Evolutionary conservation across 805 yeast genomes (phyloP).

Genomic region (Metschnikowia hibisci): DNA sequence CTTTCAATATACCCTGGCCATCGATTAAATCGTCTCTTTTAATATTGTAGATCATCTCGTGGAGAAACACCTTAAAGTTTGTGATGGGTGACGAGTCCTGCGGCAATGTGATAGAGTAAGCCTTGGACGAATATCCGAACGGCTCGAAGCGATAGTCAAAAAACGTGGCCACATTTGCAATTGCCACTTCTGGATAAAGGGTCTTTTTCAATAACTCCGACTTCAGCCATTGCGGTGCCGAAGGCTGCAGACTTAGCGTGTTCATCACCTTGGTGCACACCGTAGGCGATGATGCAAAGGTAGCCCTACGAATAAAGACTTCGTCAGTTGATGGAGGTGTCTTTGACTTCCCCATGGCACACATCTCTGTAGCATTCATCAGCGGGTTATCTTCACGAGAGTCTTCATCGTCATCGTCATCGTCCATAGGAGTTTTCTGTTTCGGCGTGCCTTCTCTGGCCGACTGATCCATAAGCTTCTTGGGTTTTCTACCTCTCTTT

Average conservation of each 20-base stretch:
- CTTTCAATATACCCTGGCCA: slow-evolving; percentile 30
- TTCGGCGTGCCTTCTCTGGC: slow-evolving; percentile 13
- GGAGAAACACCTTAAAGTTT: slow-evolving; percentile 41
- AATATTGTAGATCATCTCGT: slow-evolving; percentile 28
- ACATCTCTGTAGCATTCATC: slow-evolving; percentile 13
- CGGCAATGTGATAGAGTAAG: slow-evolving; percentile 46
- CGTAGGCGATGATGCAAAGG: slow-evolving; percentile 12
- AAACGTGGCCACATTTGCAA: slow-evolving; percentile 24
- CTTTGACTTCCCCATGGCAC: slow-evolving; percentile 16
- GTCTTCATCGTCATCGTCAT: slow-evolving; percentile 10
- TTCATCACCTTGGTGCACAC: slow-evolving; percentile 10
- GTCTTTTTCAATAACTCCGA: slow-evolving; percentile 21
- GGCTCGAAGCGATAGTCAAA: slow-evolving; percentile 40
- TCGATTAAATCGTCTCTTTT: slow-evolving; percentile 30
- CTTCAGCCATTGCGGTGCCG: slow-evolving; percentile 19
- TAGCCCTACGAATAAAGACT: slow-evolving; percentile 17
- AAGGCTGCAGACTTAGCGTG: slow-evolving; percentile 10
- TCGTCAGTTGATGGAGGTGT: slow-evolving; percentile 15
- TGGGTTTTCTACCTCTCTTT: slow-evolving; percentile 23
- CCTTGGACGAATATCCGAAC: slow-evolving; percentile 29
- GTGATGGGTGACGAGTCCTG: slow-evolving; percentile 43
- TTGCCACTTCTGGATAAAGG: slow-evolving; percentile 32
- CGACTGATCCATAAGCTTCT: slow-evolving; percentile 19
- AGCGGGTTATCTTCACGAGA: slow-evolving; percentile 4
- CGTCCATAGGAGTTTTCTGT: slow-evolving; percentile 8